Base-by-base conservation (phyloP, 805 yeast genomes). In the Tetrapisispora namnaoensis region DNA sequence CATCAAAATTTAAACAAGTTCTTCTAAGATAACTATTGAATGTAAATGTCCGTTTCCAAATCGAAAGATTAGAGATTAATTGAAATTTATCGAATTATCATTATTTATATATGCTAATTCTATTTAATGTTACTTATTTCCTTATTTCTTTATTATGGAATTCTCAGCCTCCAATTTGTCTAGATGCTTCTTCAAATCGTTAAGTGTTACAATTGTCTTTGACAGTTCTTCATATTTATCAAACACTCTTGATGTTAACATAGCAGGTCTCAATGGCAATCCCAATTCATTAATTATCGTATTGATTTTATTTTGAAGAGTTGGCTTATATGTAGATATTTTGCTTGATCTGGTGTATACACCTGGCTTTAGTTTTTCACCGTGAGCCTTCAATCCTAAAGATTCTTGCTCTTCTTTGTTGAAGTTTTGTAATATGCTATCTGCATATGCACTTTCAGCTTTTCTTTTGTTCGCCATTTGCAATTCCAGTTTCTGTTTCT, bases 141-240 rank as follows among this genome's bases (percentile, higher is more conserved):
- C 14, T 28, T 37, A 37, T 46, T 50, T 56, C 38, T 66, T 70
- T n/a, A 70, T 65, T 49, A 82, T 70, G 32, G 73, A 71, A 37
- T 78, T 74, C 56, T 91, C 98, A 2, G 95, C 82, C 53, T 86
- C 90, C 14, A 90, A 70, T 67, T 88, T 89, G 64, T 93, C 99
- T 20, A 80, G 79, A 49, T 87, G 95, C 62, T 80, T 83, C 68
- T 91, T 91, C 16, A 90, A 72, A 48, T 93, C 98, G 48, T 90
- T 71, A 53, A 91, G 70, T 1, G 83, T 76, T 13, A 80, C 80
- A 30, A 87, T 85, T 0, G 82, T 71, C 53, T 82, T 80, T 44
- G 85, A 73, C 46, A 93, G 67, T 49, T 79, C 79, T 57, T 91
- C 97, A 60, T 84, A 89, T 58, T 79, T 80, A 7, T 81, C 74